phyloP scores from a whole-genome alignment of 225 moss, liverwort and hornwort species.

The Pseudoscleropodium purum region DNA sequence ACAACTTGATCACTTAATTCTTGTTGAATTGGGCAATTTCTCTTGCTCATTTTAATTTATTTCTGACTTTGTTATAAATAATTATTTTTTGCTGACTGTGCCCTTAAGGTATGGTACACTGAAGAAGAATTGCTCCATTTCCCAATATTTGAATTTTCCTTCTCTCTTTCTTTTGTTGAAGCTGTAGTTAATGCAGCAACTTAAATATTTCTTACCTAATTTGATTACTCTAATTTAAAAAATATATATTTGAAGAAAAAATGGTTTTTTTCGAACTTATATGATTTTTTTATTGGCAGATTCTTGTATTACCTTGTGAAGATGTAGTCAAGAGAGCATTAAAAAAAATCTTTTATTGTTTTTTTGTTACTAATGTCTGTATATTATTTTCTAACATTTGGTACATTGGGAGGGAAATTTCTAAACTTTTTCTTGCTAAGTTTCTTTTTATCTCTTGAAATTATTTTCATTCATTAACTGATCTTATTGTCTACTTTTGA shows the following conservation, averaged over 20 bases:
- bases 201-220: not conserved
- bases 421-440: not conserved
- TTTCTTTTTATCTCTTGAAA: not conserved
- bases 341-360: too few species aligned
- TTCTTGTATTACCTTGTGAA: not conserved
- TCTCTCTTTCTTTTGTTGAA: not conserved
- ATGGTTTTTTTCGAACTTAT: not conserved
- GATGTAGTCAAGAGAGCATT: not conserved
- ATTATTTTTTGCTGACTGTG: too few species aligned
- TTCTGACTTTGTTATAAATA: too few species aligned
- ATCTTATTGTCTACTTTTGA: accelerated
- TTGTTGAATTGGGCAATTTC: too few species aligned
- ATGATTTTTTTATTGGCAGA: not conserved
- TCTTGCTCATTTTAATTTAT: too few species aligned
- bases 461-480: not conserved
- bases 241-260: not conserved
- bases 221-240: not conserved
- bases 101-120: too few species aligned
- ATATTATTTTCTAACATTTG: not conserved
- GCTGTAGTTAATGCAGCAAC: not conserved
- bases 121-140: not conserved
- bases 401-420: not conserved
- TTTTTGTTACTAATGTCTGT: accelerated
- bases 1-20: too few species aligned
- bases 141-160: not conserved